These are phyloP conservation scores for Penicillium sp. DNA, from an alignment of 2,329 filamentous ascomycete genomes.

Conservation along the genomic window DNA sequence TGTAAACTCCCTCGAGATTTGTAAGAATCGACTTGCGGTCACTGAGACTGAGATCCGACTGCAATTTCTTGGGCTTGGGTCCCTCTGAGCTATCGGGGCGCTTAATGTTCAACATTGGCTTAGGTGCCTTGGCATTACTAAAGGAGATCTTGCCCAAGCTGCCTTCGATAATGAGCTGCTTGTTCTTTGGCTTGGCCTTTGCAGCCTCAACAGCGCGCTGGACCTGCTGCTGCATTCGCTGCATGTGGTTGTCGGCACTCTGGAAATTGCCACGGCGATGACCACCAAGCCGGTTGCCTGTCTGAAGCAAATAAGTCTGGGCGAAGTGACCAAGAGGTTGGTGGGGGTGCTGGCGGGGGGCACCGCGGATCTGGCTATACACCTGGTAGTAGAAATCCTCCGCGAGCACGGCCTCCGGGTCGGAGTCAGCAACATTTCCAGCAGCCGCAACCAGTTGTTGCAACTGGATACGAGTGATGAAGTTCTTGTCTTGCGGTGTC, in stretches of 20 bases:
- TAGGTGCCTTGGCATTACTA: slow-evolving; percentile 96
- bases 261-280: slow-evolving; percentile 69
- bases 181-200: slow-evolving; percentile 96
- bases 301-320: slow-evolving; percentile 96
- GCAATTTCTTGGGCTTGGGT: slow-evolving; percentile 49
- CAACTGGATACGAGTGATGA: slow-evolving; percentile 95
- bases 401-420: slow-evolving; percentile 73
- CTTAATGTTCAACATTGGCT: slow-evolving; percentile 93
- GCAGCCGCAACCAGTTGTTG: slow-evolving; percentile 94
- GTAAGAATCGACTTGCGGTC: slow-evolving; percentile 80
- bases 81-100: slow-evolving; percentile 69
- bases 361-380: slow-evolving; percentile 87
- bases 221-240: slow-evolving; percentile 98
- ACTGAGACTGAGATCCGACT: slow-evolving; percentile 56
- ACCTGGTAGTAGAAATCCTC: slow-evolving; percentile 99
- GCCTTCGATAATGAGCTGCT: slow-evolving; percentile 92
- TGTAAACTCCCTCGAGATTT: slow-evolving; percentile 87
- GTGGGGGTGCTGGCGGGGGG: slow-evolving; percentile 83
- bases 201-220: slow-evolving; percentile 95
- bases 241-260: slow-evolving; percentile 93
- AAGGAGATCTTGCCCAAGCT: slow-evolving; percentile 98
- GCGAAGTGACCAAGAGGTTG: slow-evolving; percentile 95
- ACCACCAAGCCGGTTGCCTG: slow-evolving; percentile 75
- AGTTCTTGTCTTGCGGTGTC: slow-evolving; percentile 99
- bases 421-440: slow-evolving; percentile 77